Percentiles rank a stretch among this genome's conserved stretches.
These are phyloP conservation scores for Diutina pseudorugosa DNA, from an alignment of 1,139 yeast species.

Conservation along the genomic window DNA sequence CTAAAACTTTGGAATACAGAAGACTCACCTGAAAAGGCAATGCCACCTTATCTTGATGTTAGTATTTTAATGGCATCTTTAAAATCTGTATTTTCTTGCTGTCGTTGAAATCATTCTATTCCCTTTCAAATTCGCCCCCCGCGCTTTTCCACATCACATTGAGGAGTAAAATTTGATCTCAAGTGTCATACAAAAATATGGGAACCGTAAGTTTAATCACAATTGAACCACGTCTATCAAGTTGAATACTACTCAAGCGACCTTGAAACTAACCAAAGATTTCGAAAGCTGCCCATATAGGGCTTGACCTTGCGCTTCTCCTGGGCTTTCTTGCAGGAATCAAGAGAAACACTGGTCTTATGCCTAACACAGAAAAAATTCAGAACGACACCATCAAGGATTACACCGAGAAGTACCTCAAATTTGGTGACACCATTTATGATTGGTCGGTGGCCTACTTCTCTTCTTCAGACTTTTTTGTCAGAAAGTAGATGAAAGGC, in stretches of 20 bases:
- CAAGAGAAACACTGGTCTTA: conserved; percentile 75
- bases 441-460: conserved; percentile 65
- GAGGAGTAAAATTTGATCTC: too few relatives aligned
- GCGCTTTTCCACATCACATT: too few relatives aligned
- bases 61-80: too few relatives aligned
- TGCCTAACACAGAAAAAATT: conserved; percentile 28
- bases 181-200: neutral
- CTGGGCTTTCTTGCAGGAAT: conserved; percentile 86
- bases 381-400: conserved; percentile 39
- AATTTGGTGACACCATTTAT: conserved; percentile 73
- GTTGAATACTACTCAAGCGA: neutral
- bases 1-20: too few relatives aligned
- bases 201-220: neutral
- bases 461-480: conserved; percentile 65
- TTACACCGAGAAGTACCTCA: conserved; percentile 57
- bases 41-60: too few relatives aligned
- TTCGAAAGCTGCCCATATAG: conserved; percentile 53
- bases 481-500: conserved; percentile 28
- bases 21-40: too few relatives aligned
- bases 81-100: too few relatives aligned
- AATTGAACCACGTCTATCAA: neutral
- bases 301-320: conserved; percentile 63
- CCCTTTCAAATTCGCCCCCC: too few relatives aligned
- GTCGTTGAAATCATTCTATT: too few relatives aligned
- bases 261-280: conserved; percentile 10